Base-by-base conservation (phyloP, 768 basidiomycete species). In the Coprinellus micaceus region DNA sequence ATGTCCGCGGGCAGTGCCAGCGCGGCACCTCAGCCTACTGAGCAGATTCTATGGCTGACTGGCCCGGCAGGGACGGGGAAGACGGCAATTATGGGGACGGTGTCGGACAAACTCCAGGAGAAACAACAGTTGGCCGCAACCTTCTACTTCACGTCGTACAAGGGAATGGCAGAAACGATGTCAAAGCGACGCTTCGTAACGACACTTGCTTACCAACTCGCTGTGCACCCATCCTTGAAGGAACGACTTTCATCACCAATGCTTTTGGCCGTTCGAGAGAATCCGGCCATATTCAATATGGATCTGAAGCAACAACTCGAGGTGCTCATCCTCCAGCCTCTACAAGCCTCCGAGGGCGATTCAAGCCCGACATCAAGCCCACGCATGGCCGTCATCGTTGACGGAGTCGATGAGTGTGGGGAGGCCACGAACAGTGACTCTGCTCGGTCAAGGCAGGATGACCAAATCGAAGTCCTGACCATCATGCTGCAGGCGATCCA, bases 371-470 rank as follows among this genome's bases (percentile, higher is more conserved):
- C 15, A 5, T 15, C 40, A 10, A 37, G 10, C 10, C 19, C 19
- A 10, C 54, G 45, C 1, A 17, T 47, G 5, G 25, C 36, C 25
- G 49, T 56, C 36, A 11, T 49, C 46, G 47, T 56, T 45, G 54
- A 56, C 22, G 54, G 54, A 4, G 22, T 56, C 17, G 54, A 56
- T 22, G 54, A 56, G 24, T 56, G 54, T 28, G 40, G 19, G 10
- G 19, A 43, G 19, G 7, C 33, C 6, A 6, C 7, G 33, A 6
- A 33, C 13, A 7, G 46, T 3, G 53, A 30, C 22, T 29, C 44
- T 15, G 43, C 13, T 1, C 43, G 44, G 11, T 33, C 33, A 13
- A 33, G 33, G 13, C 6, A 15, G n/a, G n/a, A 43, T 6, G 19
- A 21, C 40, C 54, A 56, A n/a, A 2, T 21, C 7, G 54, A 47